Conservation (phyloP, 2,329 filamentous ascomycete genomes). For the Paraconiothyrium sp. region DNA sequence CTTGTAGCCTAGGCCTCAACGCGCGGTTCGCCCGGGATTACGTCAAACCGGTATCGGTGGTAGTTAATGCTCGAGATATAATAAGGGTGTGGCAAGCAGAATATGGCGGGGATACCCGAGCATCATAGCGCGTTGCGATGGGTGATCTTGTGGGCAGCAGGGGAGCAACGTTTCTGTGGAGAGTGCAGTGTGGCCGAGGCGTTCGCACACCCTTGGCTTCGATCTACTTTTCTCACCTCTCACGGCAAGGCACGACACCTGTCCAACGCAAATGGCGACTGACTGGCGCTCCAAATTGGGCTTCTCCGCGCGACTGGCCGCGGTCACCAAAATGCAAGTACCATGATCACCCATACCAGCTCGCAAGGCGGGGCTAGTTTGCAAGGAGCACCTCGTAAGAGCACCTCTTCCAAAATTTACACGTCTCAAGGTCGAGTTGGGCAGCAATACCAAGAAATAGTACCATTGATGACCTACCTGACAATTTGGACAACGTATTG, state of each 20-base stretch:
- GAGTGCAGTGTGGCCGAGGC: constrained; percentile 17
- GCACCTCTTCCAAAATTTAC: constrained; percentile 17
- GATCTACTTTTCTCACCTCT: constrained; percentile 53
- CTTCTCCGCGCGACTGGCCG: constrained; percentile 57
- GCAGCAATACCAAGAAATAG: not conserved
- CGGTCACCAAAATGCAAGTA: constrained; percentile 61
- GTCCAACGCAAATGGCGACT: constrained; percentile 14
- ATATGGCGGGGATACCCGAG: constrained; percentile 17
- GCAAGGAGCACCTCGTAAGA: constrained; percentile 31
- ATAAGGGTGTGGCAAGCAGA: constrained; percentile 5
- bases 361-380: constrained; percentile 2
- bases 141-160: constrained; percentile 6
- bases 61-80: not conserved
- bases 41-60: constrained; percentile 21
- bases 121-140: not conserved
- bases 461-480: not conserved
- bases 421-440: not conserved
- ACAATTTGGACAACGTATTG: not conserved
- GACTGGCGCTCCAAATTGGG: constrained; percentile 54
- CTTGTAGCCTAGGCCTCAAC: constrained; percentile 31
- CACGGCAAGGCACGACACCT: not conserved
- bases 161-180: not conserved
- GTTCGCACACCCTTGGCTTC: constrained; percentile 11
- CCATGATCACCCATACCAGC: constrained; percentile 18
- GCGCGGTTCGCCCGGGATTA: constrained; percentile 31